These are phyloP conservation scores for Aspergillus pseudotamarii DNA, from an alignment of 2,329 filamentous ascomycete species.

Conservation along the genomic window DNA sequence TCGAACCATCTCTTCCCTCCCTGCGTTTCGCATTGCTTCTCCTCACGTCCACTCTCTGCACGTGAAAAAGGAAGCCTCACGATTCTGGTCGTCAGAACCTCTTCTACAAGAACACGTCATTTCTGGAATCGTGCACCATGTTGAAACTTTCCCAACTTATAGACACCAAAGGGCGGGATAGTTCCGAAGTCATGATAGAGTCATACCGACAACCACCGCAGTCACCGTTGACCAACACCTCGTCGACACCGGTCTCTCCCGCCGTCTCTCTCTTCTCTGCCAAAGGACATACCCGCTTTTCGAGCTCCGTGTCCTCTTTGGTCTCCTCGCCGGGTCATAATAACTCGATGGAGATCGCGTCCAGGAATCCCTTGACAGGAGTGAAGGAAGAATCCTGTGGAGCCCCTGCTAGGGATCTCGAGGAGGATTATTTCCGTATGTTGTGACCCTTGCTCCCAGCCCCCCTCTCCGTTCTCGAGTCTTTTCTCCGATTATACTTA, in stretches of 20 bases:
- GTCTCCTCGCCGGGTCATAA: constrained; percentile 60
- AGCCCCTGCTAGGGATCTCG: constrained; percentile 57
- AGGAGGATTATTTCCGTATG: constrained; percentile 74
- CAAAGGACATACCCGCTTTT: constrained; percentile 42
- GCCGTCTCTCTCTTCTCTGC: constrained; percentile 44
- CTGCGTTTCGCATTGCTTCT: constrained; percentile 15
- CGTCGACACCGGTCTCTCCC: constrained; percentile 44
- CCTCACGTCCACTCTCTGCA: constrained; percentile 17
- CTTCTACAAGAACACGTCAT: constrained; percentile 8
- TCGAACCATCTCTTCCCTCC: constrained; percentile 6
- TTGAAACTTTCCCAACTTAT: constrained; percentile 38
- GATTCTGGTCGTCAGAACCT: constrained; percentile 14
- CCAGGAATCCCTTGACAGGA: constrained; percentile 73
- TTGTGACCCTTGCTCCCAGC: constrained; percentile 31
- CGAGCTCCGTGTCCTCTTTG: constrained; percentile 77
- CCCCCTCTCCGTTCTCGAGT: constrained; percentile 11
- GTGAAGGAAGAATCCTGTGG: constrained; percentile 82
- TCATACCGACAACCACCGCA: constrained; percentile 27
- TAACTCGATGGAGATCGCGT: constrained; percentile 52
- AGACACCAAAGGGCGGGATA: constrained; percentile 36
- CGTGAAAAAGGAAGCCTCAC: constrained; percentile 23
- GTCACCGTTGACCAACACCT: constrained; percentile 36
- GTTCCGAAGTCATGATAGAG: constrained; percentile 29
- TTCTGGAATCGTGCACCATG: constrained; percentile 28
- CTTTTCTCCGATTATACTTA: constrained; percentile 2